phyloP scores from a whole-genome alignment of 441 rosid genomes.

The Syzygium malaccense region DNA sequence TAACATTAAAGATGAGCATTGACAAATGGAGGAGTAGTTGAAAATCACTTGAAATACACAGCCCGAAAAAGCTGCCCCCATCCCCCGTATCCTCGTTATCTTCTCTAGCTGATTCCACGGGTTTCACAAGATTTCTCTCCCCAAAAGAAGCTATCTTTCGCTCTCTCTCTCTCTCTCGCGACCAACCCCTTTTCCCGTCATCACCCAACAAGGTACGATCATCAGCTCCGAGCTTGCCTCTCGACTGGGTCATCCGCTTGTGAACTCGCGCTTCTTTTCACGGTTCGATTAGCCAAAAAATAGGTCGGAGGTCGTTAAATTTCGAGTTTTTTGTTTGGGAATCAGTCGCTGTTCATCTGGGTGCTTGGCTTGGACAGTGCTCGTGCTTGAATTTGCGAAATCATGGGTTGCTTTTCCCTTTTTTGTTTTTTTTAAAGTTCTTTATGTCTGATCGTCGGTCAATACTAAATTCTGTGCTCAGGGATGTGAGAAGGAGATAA shows the following conservation, averaged over 20 bases:
- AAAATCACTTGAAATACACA: background rate
- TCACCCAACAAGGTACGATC: background rate
- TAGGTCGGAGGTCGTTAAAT: background rate
- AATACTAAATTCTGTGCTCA: background rate
- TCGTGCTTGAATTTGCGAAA: background rate
- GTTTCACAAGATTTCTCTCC: background rate
- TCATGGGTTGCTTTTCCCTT: background rate
- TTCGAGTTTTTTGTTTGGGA: background rate
- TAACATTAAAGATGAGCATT: background rate
- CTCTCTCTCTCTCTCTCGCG: background rate
- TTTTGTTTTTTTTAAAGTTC: background rate
- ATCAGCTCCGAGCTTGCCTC: background rate
- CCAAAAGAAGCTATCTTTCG: background rate
- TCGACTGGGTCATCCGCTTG: background rate
- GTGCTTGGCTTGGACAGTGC: background rate
- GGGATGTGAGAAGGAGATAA: background rate
- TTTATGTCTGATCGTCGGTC: background rate
- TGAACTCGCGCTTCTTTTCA: background rate
- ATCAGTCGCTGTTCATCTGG: background rate
- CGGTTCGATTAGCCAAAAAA: background rate
- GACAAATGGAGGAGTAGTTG: background rate
- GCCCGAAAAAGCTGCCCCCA: background rate
- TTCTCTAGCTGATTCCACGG: background rate
- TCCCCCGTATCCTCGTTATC: background rate
- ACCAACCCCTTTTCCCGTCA: background rate